phyloP scores from a whole-genome alignment of 2,329 filamentous ascomycete species.

The Colletotrichum simmondsii region DNA sequence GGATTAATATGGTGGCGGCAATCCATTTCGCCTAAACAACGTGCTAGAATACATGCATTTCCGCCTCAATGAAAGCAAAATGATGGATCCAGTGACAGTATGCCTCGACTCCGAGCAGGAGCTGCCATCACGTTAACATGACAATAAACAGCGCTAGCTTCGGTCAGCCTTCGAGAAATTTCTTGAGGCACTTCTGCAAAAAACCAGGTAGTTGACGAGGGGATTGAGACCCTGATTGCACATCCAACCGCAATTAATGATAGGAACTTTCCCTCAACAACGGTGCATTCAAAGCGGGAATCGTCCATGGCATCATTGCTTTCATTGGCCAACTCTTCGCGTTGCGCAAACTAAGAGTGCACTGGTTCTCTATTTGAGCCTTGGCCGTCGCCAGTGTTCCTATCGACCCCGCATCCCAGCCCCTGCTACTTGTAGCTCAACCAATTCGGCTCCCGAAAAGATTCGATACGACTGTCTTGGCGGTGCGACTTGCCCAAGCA shows the following conservation, averaged over 20 bases:
- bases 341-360: neutral
- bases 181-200: no score
- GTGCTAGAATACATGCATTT: no score
- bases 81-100: no score
- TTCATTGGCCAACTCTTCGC: constrained; percentile 8
- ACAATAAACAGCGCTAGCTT: no score
- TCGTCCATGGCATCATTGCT: neutral
- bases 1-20: neutral
- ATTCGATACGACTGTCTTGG: constrained; percentile 18
- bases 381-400: constrained; percentile 5
- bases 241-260: neutral
- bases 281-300: constrained; percentile 18
- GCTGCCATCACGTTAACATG: no score
- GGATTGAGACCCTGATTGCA: neutral
- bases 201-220: no score
- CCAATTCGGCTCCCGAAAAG: neutral
- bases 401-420: constrained; percentile 18
- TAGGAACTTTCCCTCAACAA: neutral
- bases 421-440: neutral
- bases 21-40: neutral
- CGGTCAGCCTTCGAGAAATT: no score
- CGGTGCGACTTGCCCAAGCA: constrained; percentile 5
- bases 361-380: constrained; percentile 1
- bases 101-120: no score
- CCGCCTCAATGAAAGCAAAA: no score